Evolutionary conservation across 202 grass and related monocot genomes (phyloP).

Genomic region (Brachypodium distachyon): DNA sequence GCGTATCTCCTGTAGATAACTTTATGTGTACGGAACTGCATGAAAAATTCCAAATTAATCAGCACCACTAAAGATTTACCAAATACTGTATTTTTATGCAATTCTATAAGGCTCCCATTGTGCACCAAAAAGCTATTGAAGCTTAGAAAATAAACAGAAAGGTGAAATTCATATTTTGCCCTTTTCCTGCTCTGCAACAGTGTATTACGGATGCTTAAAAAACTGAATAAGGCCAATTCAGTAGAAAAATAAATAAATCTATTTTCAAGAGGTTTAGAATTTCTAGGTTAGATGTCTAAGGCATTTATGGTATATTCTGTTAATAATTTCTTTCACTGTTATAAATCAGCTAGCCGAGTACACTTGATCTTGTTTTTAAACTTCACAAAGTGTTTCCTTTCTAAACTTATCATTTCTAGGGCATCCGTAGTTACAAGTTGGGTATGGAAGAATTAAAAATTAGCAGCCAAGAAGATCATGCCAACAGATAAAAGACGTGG

Average conservation of each 20-base stretch:
- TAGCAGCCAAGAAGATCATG: neutral
- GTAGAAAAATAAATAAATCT: neutral
- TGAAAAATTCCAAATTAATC: constrained; percentile 12
- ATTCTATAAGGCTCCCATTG: neutral
- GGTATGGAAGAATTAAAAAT: neutral
- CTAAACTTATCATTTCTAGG: neutral
- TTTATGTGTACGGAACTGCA: constrained; percentile 89
- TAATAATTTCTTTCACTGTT: neutral
- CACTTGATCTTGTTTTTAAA: neutral
- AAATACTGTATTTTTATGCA: neutral
- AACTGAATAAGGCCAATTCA: neutral
- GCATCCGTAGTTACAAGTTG: neutral
- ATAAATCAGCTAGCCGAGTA: neutral
- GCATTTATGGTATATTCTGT: neutral
- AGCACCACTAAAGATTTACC: neutral
- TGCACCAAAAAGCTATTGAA: neutral
- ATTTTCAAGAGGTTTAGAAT: neutral
- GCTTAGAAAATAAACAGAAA: neutral
- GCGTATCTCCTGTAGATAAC: constrained; percentile 99
- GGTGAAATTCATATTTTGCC: neutral
- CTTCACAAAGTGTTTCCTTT: neutral
- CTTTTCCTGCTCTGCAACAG: neutral
- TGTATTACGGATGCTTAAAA: neutral
- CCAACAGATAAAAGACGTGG: neutral
- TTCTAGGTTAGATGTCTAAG: neutral